Conservation (phyloP, 2,329 filamentous ascomycete species). For the Colletotrichum abscissum region DNA sequence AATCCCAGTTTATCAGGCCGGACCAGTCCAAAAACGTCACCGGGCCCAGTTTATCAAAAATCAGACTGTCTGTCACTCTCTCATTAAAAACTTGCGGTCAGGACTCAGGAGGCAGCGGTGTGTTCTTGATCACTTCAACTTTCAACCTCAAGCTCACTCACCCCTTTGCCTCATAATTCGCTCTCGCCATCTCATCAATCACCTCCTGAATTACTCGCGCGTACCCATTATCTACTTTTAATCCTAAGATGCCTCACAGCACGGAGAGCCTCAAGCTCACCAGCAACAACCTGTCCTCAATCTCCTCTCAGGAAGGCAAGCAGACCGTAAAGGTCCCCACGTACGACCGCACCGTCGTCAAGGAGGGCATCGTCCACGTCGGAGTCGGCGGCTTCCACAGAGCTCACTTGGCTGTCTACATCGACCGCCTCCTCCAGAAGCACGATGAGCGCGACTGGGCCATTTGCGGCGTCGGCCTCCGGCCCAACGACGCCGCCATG, state of each 20-base stretch:
- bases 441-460: slow-evolving; percentile 57
- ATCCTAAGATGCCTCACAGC: slow-evolving; percentile 35
- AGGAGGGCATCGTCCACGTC: slow-evolving; percentile 66
- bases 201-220: not conserved
- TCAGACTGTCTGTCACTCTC: not conserved
- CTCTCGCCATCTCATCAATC: not conserved
- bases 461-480: slow-evolving; percentile 63
- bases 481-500: slow-evolving; percentile 62
- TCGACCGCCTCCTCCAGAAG: slow-evolving; percentile 60
- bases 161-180: not conserved
- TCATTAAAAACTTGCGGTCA: not conserved
- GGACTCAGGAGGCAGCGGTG: not conserved
- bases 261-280: slow-evolving; percentile 33
- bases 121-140: not conserved
- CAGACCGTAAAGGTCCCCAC: slow-evolving; percentile 46
- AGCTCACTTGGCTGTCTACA: slow-evolving; percentile 63
- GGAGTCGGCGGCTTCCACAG: slow-evolving; percentile 67
- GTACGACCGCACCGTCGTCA: slow-evolving; percentile 57
- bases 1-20: not conserved
- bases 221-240: not conserved
- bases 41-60: not conserved
- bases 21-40: not conserved
- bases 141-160: not conserved
- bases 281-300: slow-evolving; percentile 26
- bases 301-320: slow-evolving; percentile 29